These are phyloP conservation scores for Pleomassaria siparia DNA, from an alignment of 2,329 filamentous ascomycete genomes.

Conservation along the genomic window DNA sequence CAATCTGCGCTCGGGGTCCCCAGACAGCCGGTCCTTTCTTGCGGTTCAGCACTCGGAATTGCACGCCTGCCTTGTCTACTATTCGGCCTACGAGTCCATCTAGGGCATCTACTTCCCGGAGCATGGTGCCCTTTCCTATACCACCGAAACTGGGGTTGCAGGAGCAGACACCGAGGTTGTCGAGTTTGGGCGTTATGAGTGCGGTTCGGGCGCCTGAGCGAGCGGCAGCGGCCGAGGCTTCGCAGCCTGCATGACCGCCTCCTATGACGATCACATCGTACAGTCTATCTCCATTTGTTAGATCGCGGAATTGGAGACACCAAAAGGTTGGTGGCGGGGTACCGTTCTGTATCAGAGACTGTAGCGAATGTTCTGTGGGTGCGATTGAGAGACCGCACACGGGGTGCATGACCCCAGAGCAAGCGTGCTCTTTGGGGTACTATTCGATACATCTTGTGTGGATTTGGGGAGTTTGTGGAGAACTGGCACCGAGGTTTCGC, in stretches of 20 bases:
- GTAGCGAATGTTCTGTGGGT: conserved; percentile 48
- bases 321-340: conserved; percentile 10
- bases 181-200: conserved; percentile 81
- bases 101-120: conserved; percentile 91
- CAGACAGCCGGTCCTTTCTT: conserved; percentile 94
- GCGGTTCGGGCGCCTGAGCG: conserved; percentile 85
- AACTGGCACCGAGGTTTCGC: not conserved
- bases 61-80: conserved; percentile 91
- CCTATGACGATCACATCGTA: conserved; percentile 96
- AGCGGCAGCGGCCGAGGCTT: conserved; percentile 89
- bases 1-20: conserved; percentile 96
- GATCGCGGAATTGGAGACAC: conserved; percentile 3
- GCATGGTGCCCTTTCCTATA: conserved; percentile 97
- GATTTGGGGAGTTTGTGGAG: conserved; percentile 2
- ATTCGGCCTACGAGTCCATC: conserved; percentile 87
- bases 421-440: conserved; percentile 35
- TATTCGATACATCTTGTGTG: conserved; percentile 25
- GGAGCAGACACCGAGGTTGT: conserved; percentile 91
- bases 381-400: conserved; percentile 45
- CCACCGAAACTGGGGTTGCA: conserved; percentile 97
- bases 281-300: conserved; percentile 51
- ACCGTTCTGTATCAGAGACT: conserved; percentile 43
- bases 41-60: conserved; percentile 85
- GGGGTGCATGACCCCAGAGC: conserved; percentile 53
- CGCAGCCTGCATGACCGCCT: conserved; percentile 91